A percentile compares a stretch with the other conserved stretches of the same genome.
These are phyloP conservation scores for Aspergillus taichungensis DNA, from an alignment of 495 filamentous ascomycete species.

Conservation along the genomic window DNA sequence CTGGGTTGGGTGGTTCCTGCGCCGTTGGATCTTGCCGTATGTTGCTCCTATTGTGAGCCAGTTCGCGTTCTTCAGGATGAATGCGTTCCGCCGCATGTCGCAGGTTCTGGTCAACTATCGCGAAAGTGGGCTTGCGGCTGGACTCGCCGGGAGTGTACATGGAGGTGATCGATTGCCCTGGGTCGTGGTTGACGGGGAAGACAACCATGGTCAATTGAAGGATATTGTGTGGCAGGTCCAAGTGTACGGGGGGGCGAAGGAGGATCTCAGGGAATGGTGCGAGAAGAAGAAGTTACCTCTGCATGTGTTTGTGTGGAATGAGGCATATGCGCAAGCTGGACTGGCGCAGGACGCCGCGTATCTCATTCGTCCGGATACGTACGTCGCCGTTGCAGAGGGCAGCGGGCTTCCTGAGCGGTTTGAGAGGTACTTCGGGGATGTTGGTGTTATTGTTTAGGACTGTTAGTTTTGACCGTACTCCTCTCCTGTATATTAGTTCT, in stretches of 20 bases:
- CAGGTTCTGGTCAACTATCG: constrained; percentile 27
- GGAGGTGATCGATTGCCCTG: constrained; percentile 30
- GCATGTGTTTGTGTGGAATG: constrained; percentile 19
- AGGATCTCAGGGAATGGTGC: constrained; percentile 22
- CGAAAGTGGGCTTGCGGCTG: constrained; percentile 11
- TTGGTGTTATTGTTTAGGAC: too few relatives aligned
- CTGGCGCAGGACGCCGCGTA: constrained; percentile 20
- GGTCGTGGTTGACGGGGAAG: constrained; percentile 16
- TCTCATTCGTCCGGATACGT: constrained; percentile 28
- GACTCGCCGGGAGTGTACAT: constrained; percentile 12
- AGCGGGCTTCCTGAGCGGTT: constrained; percentile 11
- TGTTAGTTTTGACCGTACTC: too few relatives aligned
- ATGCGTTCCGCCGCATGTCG: constrained; percentile 20
- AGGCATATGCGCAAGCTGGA: constrained; percentile 14
- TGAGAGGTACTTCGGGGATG: constrained; percentile 10
- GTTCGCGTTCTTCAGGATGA: constrained; percentile 10
- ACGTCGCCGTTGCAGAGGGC: constrained; percentile 22
- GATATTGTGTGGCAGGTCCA: constrained; percentile 28
- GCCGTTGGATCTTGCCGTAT: constrained; percentile 24
- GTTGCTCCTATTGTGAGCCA: constrained; percentile 14
- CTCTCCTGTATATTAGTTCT: too few relatives aligned
- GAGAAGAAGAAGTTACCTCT: constrained; percentile 12
- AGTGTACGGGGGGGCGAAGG: constrained; percentile 17
- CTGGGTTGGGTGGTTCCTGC: constrained; percentile 17
- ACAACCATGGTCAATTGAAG: constrained; percentile 24